Evolutionary conservation across 164 flowering plant species (phyloP).

Genomic region (Dillenia turbinata): DNA sequence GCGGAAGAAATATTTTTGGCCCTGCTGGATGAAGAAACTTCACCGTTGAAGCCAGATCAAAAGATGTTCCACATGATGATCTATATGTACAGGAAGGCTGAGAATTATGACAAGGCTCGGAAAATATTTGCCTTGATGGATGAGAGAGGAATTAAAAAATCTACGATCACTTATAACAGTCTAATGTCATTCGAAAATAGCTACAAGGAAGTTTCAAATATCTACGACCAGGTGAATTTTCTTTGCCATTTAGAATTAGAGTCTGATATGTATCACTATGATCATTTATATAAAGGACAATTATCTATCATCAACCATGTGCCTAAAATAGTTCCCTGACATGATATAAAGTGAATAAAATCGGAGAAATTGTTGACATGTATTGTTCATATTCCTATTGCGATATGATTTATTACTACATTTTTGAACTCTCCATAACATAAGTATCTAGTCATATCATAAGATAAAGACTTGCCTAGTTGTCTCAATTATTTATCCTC

Average conservation of each 20-base stretch:
- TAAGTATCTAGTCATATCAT: too few species aligned
- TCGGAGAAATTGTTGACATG: too few species aligned
- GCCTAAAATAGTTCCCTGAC: too few species aligned
- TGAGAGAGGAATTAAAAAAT: constrained; percentile 66
- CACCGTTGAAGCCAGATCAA: constrained; percentile 85
- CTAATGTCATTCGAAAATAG: constrained; percentile 90
- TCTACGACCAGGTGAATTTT: constrained; percentile 76
- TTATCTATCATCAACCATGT: too few species aligned
- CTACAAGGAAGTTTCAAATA: constrained; percentile 89
- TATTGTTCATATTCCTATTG: too few species aligned
- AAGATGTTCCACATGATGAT: constrained; percentile 99
- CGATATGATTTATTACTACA: too few species aligned
- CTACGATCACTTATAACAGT: constrained; percentile 86
- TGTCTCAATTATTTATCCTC: too few species aligned
- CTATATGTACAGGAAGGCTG: constrained; percentile 87
- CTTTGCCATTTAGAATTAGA: background rate
- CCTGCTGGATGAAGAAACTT: constrained; percentile 50
- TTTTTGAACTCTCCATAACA: too few species aligned
- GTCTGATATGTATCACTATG: too few species aligned
- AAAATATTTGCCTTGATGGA: constrained; percentile 65
- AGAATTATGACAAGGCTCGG: constrained; percentile 79
- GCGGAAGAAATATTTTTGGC: constrained; percentile 79
- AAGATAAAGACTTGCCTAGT: too few species aligned
- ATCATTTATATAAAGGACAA: too few species aligned
- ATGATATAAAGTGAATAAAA: too few species aligned